Percentiles rank a stretch among this genome's conserved stretches.
Conservation (phyloP, 176 grass and related monocot genomes). For the Carex pumila region DNA sequence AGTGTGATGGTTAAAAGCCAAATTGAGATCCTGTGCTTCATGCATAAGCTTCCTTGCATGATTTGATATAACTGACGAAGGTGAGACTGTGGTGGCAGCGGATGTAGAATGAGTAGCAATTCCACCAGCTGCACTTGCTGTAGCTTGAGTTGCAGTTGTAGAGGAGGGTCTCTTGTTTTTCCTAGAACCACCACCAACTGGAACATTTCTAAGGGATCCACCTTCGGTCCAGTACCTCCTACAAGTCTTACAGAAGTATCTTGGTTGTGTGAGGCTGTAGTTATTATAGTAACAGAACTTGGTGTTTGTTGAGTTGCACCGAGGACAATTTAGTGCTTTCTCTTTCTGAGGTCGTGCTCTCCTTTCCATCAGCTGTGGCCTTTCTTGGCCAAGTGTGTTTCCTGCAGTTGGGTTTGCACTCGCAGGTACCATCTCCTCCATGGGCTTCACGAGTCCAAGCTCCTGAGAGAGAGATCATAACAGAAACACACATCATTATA, state of each 20-base stretch:
- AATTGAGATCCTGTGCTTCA: slow-evolving; percentile 74
- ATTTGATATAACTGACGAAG: slow-evolving; percentile 33
- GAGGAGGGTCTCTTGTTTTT: slow-evolving; percentile 85
- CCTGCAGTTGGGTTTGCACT: slow-evolving; percentile 17
- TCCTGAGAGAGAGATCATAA: slow-evolving; percentile 39
- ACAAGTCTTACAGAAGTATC: slow-evolving; percentile 99
- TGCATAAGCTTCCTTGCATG: slow-evolving; percentile 40
- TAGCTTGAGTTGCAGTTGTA: slow-evolving; percentile 4
- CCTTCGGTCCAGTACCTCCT: slow-evolving; percentile 94
- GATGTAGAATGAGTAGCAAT: slow-evolving; percentile 25
- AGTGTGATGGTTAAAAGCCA: slow-evolving; percentile 57
- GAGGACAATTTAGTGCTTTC: slow-evolving; percentile 86
- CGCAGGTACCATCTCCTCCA: slow-evolving; percentile 70
- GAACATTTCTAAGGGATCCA: slow-evolving; percentile 84
- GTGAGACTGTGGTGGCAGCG: background rate
- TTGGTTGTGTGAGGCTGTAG: slow-evolving; percentile 93
- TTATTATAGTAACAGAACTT: slow-evolving; percentile 99
- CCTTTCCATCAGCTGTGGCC: slow-evolving; percentile 35
- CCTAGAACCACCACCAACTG: slow-evolving; percentile 82
- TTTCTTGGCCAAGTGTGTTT: slow-evolving; percentile 16
- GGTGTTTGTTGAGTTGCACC: slow-evolving; percentile 96
- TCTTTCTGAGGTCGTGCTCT: slow-evolving; percentile 66
- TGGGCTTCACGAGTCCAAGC: slow-evolving; percentile 68
- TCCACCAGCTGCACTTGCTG: slow-evolving; percentile 17
- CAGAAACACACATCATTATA: slow-evolving; percentile 17